These are phyloP conservation scores for Fusarium penzigii DNA, from an alignment of 2,329 filamentous ascomycete genomes.

Conservation along the genomic window DNA sequence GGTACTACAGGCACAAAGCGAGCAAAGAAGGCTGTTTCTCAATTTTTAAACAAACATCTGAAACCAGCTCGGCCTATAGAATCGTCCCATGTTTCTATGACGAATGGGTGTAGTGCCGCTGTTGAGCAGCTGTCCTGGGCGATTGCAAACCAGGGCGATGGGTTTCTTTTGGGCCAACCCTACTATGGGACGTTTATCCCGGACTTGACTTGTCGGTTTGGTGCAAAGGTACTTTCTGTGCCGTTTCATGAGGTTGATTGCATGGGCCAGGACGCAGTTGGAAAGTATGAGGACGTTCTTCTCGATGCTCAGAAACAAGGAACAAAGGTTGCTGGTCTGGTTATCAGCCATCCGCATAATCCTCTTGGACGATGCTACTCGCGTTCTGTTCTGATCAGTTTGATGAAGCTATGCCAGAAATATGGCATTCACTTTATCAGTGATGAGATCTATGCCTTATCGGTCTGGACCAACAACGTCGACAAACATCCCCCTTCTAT, in stretches of 20 bases:
- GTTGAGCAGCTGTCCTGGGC: slow-evolving; percentile 44
- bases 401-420: slow-evolving; percentile 49
- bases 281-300: slow-evolving; percentile 46
- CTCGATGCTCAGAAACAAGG: slow-evolving; percentile 41
- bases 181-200: slow-evolving; percentile 50
- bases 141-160: slow-evolving; percentile 41
- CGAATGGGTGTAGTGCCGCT: slow-evolving; percentile 43
- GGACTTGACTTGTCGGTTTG: slow-evolving; percentile 46
- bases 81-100: slow-evolving; percentile 37
- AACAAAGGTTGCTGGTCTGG: slow-evolving; percentile 45
- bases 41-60: slow-evolving; percentile 39
- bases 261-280: slow-evolving; percentile 41
- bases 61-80: slow-evolving; percentile 30
- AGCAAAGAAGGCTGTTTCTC: slow-evolving; percentile 33
- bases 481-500: slow-evolving; percentile 27
- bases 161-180: slow-evolving; percentile 43
- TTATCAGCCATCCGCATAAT: slow-evolving; percentile 54
- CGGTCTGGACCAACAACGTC: slow-evolving; percentile 45
- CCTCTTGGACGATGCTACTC: slow-evolving; percentile 52
- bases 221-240: slow-evolving; percentile 44
- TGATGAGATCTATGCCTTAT: slow-evolving; percentile 53
- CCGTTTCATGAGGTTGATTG: slow-evolving; percentile 46
- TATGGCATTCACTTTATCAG: slow-evolving; percentile 54
- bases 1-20: slow-evolving; percentile 40
- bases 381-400: slow-evolving; percentile 37